Conservation (phyloP, 208 protist genomes). For the Angomonas deanei region DNA sequence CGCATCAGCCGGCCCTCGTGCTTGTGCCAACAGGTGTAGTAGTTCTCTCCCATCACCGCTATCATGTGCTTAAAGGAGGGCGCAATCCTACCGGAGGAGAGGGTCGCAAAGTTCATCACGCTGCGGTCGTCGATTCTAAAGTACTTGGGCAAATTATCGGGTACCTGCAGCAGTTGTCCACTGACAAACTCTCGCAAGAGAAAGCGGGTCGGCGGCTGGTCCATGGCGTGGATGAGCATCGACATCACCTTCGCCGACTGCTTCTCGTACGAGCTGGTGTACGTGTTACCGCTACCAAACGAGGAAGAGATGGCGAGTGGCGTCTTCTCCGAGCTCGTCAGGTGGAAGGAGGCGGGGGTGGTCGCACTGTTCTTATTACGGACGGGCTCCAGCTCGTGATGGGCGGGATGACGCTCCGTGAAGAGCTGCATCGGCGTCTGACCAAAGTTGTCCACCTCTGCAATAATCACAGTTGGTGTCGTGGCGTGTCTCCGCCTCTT, state of each 20-base stretch:
- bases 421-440: constrained; percentile 95
- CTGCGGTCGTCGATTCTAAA: constrained; percentile 25
- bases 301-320: not conserved
- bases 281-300: constrained; percentile 20
- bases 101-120: constrained; percentile 39
- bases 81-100: constrained; percentile 21
- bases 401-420: constrained; percentile 83
- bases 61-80: constrained; percentile 34
- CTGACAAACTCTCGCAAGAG: constrained; percentile 37
- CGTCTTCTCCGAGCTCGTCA: not conserved
- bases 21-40: constrained; percentile 63
- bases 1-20: constrained; percentile 57
- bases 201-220: constrained; percentile 40
- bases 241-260: constrained; percentile 54
- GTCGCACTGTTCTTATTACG: constrained; percentile 4
- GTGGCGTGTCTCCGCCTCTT: constrained; percentile 72
- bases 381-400: constrained; percentile 55
- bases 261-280: constrained; percentile 55
- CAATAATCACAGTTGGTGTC: constrained; percentile 86
- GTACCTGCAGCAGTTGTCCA: constrained; percentile 25
- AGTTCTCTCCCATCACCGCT: constrained; percentile 49
- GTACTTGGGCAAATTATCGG: constrained; percentile 18
- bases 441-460: constrained; percentile 97
- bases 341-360: not conserved
- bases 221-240: constrained; percentile 66